Percentiles rank a stretch among this genome's conserved stretches.
Evolutionary conservation across 1,139 yeast species (phyloP).

Genomic region (Yamadazyma songkhlaensis): DNA sequence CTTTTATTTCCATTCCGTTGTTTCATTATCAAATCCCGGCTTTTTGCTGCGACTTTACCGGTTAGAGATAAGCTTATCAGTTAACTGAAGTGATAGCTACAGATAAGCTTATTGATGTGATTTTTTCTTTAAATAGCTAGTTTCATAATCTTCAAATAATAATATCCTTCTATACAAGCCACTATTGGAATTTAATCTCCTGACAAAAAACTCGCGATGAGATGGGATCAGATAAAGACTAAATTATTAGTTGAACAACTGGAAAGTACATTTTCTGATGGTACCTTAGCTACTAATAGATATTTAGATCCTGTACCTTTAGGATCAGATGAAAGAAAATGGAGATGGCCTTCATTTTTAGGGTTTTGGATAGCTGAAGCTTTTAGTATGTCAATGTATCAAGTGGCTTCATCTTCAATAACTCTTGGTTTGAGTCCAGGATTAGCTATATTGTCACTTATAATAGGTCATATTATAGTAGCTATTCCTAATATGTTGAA

Average conservation of each 20-base stretch:
- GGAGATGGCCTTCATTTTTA: constrained; percentile 12
- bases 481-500: constrained; percentile 21
- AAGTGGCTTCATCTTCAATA: constrained; percentile 12
- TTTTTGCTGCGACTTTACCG: no score
- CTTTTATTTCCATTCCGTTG: no score
- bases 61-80: no score
- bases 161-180: no score
- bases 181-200: neutral
- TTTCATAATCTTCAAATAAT: no score
- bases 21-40: no score
- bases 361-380: constrained; percentile 15
- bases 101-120: no score
- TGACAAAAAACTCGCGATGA: neutral
- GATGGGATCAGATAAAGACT: neutral
- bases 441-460: constrained; percentile 16
- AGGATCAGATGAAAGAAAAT: constrained; percentile 9
- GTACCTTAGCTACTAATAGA: constrained; percentile 8
- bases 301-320: constrained; percentile 11
- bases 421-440: constrained; percentile 16
- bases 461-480: constrained; percentile 19
- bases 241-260: constrained; percentile 3
- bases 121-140: no score
- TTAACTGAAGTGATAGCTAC: no score
- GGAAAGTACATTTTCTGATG: constrained; percentile 11
- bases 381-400: constrained; percentile 13